Evolutionary conservation across 768 basidiomycete genomes (phyloP).

Genomic region (Tulasnella sp.): DNA sequence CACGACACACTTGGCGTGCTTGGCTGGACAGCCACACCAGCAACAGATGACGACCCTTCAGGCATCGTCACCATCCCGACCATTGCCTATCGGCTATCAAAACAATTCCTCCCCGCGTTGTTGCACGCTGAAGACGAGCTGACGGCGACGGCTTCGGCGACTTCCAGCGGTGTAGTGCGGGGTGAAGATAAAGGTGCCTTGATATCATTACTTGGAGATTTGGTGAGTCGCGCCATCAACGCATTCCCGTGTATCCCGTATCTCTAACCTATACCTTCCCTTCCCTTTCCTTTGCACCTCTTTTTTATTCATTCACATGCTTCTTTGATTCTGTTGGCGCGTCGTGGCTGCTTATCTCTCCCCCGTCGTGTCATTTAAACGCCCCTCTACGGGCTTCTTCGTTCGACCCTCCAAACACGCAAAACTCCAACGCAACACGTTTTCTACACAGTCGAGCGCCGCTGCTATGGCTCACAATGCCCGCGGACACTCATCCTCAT

Average conservation of each 20-base stretch:
- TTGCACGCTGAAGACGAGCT: neutral
- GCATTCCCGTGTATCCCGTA: neutral
- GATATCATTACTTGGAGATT: neutral
- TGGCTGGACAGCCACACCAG: neutral
- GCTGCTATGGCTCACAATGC: neutral
- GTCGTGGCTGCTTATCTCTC: neutral
- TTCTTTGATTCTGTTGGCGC: neutral
- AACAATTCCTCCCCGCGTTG: constrained; percentile 1
- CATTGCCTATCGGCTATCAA: neutral
- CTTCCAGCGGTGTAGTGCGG: neutral
- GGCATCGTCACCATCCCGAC: neutral
- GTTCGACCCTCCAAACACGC: neutral
- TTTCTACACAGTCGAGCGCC: neutral
- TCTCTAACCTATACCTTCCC: neutral
- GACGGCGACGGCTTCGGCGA: neutral
- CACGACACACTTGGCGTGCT: neutral
- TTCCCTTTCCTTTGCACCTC: neutral
- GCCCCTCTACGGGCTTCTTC: neutral
- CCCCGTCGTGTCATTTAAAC: neutral
- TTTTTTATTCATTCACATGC: neutral
- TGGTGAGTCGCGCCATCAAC: constrained; percentile 4
- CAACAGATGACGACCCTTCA: neutral
- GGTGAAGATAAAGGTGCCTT: neutral
- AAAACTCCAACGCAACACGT: neutral
- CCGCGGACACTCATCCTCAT: constrained; percentile 8